Conservation (phyloP, 176 grass and related monocot species). For the Tuctoria greenei region DNA sequence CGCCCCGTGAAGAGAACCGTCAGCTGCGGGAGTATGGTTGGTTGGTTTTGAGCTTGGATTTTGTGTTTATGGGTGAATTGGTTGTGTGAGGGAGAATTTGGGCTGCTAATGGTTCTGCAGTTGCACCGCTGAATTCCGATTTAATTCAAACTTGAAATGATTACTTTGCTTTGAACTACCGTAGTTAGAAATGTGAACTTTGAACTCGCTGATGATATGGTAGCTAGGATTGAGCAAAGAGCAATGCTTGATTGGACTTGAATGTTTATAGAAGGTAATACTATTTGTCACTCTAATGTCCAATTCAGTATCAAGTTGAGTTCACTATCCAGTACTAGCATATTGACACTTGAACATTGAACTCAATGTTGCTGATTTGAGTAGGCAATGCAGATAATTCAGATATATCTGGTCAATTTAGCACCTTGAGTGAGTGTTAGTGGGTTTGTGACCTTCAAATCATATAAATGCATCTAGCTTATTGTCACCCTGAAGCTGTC, state of each 20-base stretch:
- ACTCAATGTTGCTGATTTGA: not conserved
- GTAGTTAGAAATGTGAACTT: not conserved
- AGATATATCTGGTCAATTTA: not conserved
- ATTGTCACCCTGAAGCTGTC: not conserved
- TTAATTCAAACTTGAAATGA: not conserved
- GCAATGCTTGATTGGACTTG: not conserved
- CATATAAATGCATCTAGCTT: slow-evolving; percentile 1
- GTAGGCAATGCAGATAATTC: not conserved
- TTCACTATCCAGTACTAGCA: slow-evolving; percentile 6
- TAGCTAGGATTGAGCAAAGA: not conserved
- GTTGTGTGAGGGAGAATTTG: not conserved
- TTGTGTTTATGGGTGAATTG: not conserved
- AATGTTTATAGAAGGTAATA: not conserved
- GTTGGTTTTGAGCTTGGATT: not conserved
- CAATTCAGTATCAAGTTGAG: not conserved
- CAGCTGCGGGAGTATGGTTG: not conserved
- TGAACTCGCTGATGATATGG: not conserved
- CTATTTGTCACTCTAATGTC: not conserved
- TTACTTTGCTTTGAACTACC: not conserved
- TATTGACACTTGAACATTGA: not conserved
- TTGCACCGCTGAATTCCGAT: not conserved
- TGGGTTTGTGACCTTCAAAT: not conserved
- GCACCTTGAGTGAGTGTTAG: not conserved
- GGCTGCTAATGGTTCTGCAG: not conserved
- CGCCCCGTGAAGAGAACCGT: not conserved